Evolutionary conservation across 768 basidiomycete species (phyloP).

Genomic region (Pleurotus tuoliensis): DNA sequence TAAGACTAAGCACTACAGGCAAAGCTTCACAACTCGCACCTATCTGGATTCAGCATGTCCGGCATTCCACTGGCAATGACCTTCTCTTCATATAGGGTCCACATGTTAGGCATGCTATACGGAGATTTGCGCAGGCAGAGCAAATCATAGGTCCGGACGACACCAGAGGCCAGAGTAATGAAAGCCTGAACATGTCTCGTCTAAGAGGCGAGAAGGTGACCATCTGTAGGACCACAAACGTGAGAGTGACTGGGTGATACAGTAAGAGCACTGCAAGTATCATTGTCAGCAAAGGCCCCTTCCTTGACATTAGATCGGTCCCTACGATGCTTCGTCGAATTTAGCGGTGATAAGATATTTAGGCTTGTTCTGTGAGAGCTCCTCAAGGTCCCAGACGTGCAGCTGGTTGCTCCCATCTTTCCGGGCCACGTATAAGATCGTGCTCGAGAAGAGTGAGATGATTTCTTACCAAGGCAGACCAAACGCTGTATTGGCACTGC

Average conservation of each 20-base stretch:
- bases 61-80: conserved; percentile 36
- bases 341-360: conserved; percentile 44
- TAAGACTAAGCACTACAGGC: not conserved
- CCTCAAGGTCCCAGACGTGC: conserved; percentile 58
- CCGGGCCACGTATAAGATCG: not conserved
- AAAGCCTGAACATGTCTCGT: conserved; percentile 34
- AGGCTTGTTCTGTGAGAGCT: conserved; percentile 40
- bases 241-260: conserved; percentile 71
- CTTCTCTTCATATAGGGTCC: conserved; percentile 68
- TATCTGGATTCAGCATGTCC: conserved; percentile 24
- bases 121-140: conserved; percentile 60
- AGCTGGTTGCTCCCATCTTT: conserved; percentile 52
- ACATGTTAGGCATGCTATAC: conserved; percentile 71
- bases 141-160: conserved; percentile 76
- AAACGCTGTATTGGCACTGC: conserved; percentile 50
- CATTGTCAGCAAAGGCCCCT: not conserved
- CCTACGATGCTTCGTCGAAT: conserved; percentile 48
- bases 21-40: conserved; percentile 24
- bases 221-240: conserved; percentile 34
- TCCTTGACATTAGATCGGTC: not conserved
- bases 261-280: conserved; percentile 45
- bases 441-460: not conserved
- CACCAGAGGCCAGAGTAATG: conserved; percentile 44
- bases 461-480: conserved; percentile 54
- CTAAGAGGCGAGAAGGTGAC: not conserved